Evolutionary conservation across 176 grass and related monocot species (phyloP).

Genomic region (Oryza meyeriana): DNA sequence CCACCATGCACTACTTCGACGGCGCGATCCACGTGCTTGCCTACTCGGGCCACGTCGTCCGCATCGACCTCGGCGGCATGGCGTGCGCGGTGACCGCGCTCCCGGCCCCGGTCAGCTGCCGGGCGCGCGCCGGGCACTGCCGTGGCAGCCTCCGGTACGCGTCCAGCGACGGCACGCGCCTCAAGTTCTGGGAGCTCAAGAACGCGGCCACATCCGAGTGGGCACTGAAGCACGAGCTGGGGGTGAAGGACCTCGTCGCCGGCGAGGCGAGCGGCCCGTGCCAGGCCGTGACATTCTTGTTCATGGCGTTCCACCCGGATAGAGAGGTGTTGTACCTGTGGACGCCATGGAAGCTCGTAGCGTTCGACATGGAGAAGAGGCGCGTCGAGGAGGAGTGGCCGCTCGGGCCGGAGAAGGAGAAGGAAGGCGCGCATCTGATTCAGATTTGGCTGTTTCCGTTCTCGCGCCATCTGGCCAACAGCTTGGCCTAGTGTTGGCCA

Average conservation of each 20-base stretch:
- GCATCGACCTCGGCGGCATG: conserved; percentile 51
- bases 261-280: background rate
- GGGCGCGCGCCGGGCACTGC: conserved; percentile 55
- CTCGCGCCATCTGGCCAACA: conserved; percentile 58
- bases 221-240: conserved; percentile 54
- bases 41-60: conserved; percentile 61
- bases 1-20: conserved; percentile 72
- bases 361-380: conserved; percentile 49
- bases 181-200: conserved; percentile 67
- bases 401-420: conserved; percentile 52
- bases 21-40: conserved; percentile 67
- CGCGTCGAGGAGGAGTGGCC: conserved; percentile 50
- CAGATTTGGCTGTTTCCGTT: conserved; percentile 89
- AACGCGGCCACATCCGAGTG: conserved; percentile 23
- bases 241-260: conserved; percentile 37
- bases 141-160: conserved; percentile 56
- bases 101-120: conserved; percentile 58
- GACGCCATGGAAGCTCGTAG: conserved; percentile 54
- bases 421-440: conserved; percentile 55
- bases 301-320: conserved; percentile 85
- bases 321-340: conserved; percentile 78
- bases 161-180: conserved; percentile 42
- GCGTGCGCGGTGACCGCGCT: conserved; percentile 51
- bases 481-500: too few species aligned
- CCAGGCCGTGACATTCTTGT: conserved; percentile 37